phyloP scores from a whole-genome alignment of 2,329 filamentous ascomycete genomes.

The Stachybotrys elegans region DNA sequence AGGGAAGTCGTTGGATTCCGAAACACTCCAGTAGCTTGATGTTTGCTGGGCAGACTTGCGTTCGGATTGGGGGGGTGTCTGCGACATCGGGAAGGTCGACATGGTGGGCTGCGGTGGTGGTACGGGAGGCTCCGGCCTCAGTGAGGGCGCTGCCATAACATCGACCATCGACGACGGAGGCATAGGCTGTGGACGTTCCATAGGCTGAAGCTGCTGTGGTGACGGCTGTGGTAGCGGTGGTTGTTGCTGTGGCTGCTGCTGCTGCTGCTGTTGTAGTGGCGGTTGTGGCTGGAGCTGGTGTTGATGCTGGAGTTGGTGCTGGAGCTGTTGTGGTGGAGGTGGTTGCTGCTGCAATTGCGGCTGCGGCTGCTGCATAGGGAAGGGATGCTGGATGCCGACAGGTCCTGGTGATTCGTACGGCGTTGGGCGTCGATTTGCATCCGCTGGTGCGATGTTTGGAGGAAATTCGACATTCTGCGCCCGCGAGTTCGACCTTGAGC shows the following conservation, averaged over 20 bases:
- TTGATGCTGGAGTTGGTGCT: conserved; percentile 9
- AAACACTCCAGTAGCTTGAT: conserved; percentile 85
- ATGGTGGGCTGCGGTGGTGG: conserved; percentile 41
- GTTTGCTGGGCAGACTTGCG: conserved; percentile 53
- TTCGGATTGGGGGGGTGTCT: conserved; percentile 35
- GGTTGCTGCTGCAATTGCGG: conserved; percentile 11
- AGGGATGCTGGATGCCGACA: conserved; percentile 36
- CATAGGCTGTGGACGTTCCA: conserved; percentile 30
- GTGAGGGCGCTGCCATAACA: conserved; percentile 51
- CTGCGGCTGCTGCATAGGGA: conserved; percentile 26
- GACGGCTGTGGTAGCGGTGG: conserved; percentile 32
- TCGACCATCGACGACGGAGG: conserved; percentile 40
- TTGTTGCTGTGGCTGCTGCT: conserved; percentile 18
- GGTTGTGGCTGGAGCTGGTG: too few relatives aligned
- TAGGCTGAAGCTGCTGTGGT: conserved; percentile 16
- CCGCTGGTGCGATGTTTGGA: conserved; percentile 31
- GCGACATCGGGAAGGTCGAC: conserved; percentile 45
- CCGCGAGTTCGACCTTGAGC: conserved; percentile 52
- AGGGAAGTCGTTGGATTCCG: conserved; percentile 73
- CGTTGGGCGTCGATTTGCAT: conserved; percentile 32
- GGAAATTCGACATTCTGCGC: conserved; percentile 39
- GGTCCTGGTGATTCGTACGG: conserved; percentile 37
- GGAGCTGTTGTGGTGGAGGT: conserved; percentile 2
- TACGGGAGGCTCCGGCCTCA: conserved; percentile 46
- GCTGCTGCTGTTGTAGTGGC: too few relatives aligned